These are phyloP conservation scores for Fonsecaea multimorphosa DNA, from an alignment of 2,329 filamentous ascomycete genomes.

Conservation along the genomic window DNA sequence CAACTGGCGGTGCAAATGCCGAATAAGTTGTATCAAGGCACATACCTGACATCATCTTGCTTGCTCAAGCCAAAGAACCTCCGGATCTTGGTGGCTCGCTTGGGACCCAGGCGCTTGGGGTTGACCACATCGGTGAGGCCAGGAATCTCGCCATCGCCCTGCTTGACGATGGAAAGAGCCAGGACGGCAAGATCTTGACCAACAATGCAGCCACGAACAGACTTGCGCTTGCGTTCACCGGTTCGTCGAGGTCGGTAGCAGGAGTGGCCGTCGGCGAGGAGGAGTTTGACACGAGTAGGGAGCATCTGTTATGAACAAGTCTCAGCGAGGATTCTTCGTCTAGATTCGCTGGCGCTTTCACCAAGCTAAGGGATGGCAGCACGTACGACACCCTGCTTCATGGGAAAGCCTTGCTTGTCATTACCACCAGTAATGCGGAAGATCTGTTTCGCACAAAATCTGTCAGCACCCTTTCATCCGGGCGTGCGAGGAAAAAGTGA, in stretches of 20 bases:
- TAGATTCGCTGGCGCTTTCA: conserved; percentile 39
- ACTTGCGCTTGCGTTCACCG: conserved; percentile 99
- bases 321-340: conserved; percentile 36
- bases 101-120: conserved; percentile 99
- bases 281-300: conserved; percentile 96
- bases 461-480: conserved; percentile 26
- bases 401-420: conserved; percentile 99
- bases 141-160: conserved; percentile 92
- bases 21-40: conserved; percentile 44
- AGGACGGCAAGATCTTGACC: conserved; percentile 93
- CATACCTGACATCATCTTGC: conserved; percentile 98
- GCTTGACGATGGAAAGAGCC: conserved; percentile 95
- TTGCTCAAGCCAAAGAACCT: conserved; percentile 99
- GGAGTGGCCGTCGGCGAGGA: conserved; percentile 94
- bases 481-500: background rate
- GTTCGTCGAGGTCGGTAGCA: conserved; percentile 98
- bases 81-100: conserved; percentile 99
- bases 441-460: conserved; percentile 32
- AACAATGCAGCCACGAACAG: conserved; percentile 98
- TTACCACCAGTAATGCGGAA: conserved; percentile 90
- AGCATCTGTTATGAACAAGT: conserved; percentile 66
- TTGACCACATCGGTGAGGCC: conserved; percentile 96
- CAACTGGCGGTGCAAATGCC: background rate
- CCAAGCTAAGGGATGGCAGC: conserved; percentile 37
- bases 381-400: conserved; percentile 95